Conservation (phyloP, 345 rosid genomes). For the Balakata baccata region DNA sequence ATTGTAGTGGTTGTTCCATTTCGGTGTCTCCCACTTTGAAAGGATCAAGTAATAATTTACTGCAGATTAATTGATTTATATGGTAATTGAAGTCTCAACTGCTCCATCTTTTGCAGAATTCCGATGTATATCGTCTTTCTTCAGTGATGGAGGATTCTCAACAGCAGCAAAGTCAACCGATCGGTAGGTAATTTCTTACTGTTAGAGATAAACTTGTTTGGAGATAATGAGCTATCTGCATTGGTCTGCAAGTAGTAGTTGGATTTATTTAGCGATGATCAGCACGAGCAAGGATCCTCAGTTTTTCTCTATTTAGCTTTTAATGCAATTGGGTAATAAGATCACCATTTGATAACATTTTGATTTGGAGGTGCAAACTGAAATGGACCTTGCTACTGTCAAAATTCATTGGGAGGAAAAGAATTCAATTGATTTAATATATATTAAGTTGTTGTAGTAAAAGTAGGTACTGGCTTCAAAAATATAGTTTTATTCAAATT, state of each 20-base stretch:
- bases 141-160: conserved; percentile 48
- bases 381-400: background rate
- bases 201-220: background rate
- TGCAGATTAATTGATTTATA: background rate
- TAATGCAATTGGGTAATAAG: background rate
- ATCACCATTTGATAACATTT: background rate
- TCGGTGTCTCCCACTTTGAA: background rate
- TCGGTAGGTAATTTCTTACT: conserved; percentile 41
- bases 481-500: no score
- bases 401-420: no score
- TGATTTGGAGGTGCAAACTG: background rate
- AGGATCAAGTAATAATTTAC: background rate
- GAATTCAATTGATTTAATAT: no score
- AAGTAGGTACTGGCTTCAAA: no score
- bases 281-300: background rate
- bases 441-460: no score
- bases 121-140: background rate
- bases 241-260: background rate
- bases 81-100: background rate
- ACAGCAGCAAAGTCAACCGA: conserved; percentile 42
- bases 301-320: background rate
- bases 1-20: background rate
- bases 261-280: background rate
- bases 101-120: background rate
- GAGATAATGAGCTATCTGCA: background rate